Evolutionary conservation across 2,329 filamentous ascomycete genomes (phyloP), one percentile per base, ranked within the genome.

Genomic region (Chaetomiaceae sp.): DNA sequence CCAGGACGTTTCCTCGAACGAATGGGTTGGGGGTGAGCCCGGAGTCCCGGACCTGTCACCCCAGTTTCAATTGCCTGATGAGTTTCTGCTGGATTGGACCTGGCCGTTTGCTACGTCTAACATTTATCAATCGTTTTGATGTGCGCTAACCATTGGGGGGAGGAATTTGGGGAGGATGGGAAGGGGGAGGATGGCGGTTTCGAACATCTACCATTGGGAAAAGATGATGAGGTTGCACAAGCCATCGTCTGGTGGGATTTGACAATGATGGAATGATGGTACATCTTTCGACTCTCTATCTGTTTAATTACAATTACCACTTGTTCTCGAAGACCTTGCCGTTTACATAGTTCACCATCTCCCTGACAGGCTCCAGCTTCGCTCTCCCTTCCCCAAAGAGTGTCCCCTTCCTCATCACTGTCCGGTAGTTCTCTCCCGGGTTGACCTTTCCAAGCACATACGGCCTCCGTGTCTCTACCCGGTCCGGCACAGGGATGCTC

Each of bases 381-480:
- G 70, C 69, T 3, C 60, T 63, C 9, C 66, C 69, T 16, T 58
- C 69, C 5, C 77, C 78, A 64, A 81, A 81, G 3, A 65, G 57
- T 63, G 77, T 72, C 3, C 74, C 76, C 57, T 74, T 75, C 40
- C 63, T 69, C 71, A 81, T 72, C 5, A 80, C 73, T 46, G 66
- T 63, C 21, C 78, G 68, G 59, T 78, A 81, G 57, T 82, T 82
- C 59, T 68, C 65, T 2, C 78, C 77, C 0, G 77, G 77, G 19
- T 65, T 70, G 10, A 81, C 68, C 57, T 81, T 81, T 3, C 79
- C 79, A 4, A 81, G 68, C 1, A 82, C 71, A 57, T 75, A 77
- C 41, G 71, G 67, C 50, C 66, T 63, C 25, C 73, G 66, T 19
- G 76, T 78, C 65, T 81, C 77, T 2, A 79, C 77, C 7, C 73